phyloP scores from a whole-genome alignment of 2,329 filamentous ascomycete genomes.

The Helotiales sp. region DNA sequence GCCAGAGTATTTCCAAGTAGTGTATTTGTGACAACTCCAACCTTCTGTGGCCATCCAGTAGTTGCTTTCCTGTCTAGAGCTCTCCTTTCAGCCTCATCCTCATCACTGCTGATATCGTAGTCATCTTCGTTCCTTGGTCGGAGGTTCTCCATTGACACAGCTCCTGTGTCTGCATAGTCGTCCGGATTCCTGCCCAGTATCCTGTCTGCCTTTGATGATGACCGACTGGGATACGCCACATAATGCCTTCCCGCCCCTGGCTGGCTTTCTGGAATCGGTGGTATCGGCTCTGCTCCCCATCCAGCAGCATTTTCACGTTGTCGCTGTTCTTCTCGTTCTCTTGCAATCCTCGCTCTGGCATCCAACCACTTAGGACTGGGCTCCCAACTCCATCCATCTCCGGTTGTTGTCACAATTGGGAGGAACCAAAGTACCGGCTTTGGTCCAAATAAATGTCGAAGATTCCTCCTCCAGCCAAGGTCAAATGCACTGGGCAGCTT shows the following conservation, averaged over 20 bases:
- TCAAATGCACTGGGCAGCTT: slow-evolving; percentile 94
- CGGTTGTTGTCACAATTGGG: slow-evolving; percentile 81
- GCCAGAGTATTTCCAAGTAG: slow-evolving; percentile 34
- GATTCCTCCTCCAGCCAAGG: slow-evolving; percentile 77
- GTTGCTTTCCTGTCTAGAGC: slow-evolving; percentile 25
- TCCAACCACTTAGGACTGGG: slow-evolving; percentile 76
- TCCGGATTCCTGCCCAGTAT: slow-evolving; percentile 35
- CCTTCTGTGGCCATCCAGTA: slow-evolving; percentile 32
- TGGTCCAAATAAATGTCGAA: slow-evolving; percentile 79
- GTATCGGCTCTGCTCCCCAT: slow-evolving; percentile 52
- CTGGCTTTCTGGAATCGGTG: slow-evolving; percentile 12
- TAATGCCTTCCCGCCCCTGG: slow-evolving; percentile 34
- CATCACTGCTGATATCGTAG: slow-evolving; percentile 34
- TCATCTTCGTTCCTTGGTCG: slow-evolving; percentile 27
- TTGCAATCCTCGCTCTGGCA: slow-evolving; percentile 62
- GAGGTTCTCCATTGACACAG: slow-evolving; percentile 32
- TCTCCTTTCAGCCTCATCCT: slow-evolving; percentile 28
- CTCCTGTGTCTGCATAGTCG: slow-evolving; percentile 28
- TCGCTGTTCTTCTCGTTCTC: slow-evolving; percentile 59
- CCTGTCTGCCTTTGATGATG: slow-evolving; percentile 37
- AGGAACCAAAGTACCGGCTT: slow-evolving; percentile 72
- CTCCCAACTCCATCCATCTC: slow-evolving; percentile 95
- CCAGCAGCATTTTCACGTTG: slow-evolving; percentile 65
- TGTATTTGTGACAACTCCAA: slow-evolving; percentile 34
- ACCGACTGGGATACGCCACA: slow-evolving; percentile 25